Conservation (phyloP, 345 rosid species). For the Durio zibethinus region DNA sequence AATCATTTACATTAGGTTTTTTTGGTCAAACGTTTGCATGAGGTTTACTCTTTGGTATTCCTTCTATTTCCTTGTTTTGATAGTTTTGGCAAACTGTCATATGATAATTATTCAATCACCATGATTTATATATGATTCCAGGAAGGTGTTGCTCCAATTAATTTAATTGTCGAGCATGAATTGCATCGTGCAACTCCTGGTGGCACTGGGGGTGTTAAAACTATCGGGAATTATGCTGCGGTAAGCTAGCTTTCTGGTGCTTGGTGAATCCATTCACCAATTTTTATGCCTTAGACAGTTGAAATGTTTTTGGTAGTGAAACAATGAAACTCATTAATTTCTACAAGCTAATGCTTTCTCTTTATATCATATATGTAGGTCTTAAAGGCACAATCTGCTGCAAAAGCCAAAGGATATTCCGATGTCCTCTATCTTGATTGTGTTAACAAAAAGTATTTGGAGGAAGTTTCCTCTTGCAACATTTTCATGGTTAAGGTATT, state of each 20-base stretch:
- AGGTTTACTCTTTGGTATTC: not conserved
- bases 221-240: slow-evolving; percentile 92
- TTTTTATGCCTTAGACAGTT: not conserved
- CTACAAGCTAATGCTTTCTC: not conserved
- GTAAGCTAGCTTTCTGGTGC: slow-evolving; percentile 31
- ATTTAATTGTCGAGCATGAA: slow-evolving; percentile 55
- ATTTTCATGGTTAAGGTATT: slow-evolving; percentile 57
- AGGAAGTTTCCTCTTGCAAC: slow-evolving; percentile 88
- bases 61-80: not conserved
- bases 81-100: not conserved
- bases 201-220: slow-evolving; percentile 94
- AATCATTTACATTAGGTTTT: not conserved
- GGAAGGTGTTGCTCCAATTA: slow-evolving; percentile 83
- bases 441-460: slow-evolving; percentile 72
- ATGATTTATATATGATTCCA: slow-evolving; percentile 20
- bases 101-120: not conserved
- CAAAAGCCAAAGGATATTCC: slow-evolving; percentile 81
- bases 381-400: slow-evolving; percentile 78
- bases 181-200: slow-evolving; percentile 95
- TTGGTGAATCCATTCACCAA: not conserved
- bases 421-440: slow-evolving; percentile 94
- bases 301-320: not conserved
- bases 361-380: slow-evolving; percentile 25
- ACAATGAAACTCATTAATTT: not conserved
- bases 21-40: not conserved